Base-by-base conservation (phyloP, 1,284 basidiomycete species). In the Rhodotorula sp. region DNA sequence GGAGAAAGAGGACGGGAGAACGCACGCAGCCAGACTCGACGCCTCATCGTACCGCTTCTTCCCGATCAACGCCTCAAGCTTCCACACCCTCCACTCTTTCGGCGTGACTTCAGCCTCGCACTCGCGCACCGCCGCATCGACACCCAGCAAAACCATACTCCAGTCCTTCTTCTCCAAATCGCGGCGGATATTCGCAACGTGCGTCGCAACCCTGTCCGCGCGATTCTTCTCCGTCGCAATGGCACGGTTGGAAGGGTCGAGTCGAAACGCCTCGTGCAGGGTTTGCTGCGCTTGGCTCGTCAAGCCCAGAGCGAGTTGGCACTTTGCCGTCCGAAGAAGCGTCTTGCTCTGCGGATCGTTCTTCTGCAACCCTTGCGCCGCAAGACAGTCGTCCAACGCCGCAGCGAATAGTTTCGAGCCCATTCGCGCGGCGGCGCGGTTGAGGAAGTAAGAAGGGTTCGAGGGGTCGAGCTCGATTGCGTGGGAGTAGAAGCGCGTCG, bases 401-500 rank as follows among this genome's bases (percentile, higher is more conserved):
- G 83, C 81, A 48, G 85, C 83, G 83, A 89, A 94, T 55, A 85
- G 85, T 78, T 91, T 91, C 64, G 90, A 78, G 0, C 87, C 85
- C 87, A 94, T 94, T 77, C 89, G 86, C 6, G 91, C 88, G 4
- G 92, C 92, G 1, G 91, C 91, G 53, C 92, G 87, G 80, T 94
- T 94, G 22, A 90, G 90, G 69, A 89, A 83, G 77, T 89, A 92
- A 0, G 89, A 84, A 3, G 90, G 86, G 77, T 92, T 88, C 7
- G 83, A 78, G 0, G 88, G 83, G 69, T 87, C 87, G 67, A 89
- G 80, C 68, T 87, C 84, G 77, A 90, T 88, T n/a, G 90, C 91
- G 75, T 87, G 84, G 58, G 87, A 85, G 80, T 94, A 94, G 13
- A 86, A 80, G n/a, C 87, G 85, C 71, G 91, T 86, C 22, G 92